Evolutionary conservation across 208 protist genomes (phyloP).

Genomic region (Leishmania mexicana): DNA sequence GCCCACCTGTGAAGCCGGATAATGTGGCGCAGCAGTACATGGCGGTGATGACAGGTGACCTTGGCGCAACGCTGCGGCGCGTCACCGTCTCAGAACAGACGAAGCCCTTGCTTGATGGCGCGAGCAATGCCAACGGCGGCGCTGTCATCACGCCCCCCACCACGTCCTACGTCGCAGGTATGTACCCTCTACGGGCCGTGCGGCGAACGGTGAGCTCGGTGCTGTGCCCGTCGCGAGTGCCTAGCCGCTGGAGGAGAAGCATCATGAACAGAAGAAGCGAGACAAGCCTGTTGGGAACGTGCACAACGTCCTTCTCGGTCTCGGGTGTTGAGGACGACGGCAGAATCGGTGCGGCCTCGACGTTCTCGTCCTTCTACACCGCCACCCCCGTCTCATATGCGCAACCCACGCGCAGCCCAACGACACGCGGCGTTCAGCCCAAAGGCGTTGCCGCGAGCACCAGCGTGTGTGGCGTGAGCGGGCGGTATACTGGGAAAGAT

Average conservation of each 20-base stretch:
- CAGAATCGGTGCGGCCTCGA: background rate
- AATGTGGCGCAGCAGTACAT: background rate
- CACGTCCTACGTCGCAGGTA: slow-evolving; percentile 24
- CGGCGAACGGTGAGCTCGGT: slow-evolving; percentile 19
- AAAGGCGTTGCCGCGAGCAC: background rate
- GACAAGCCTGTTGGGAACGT: background rate
- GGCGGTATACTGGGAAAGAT: background rate
- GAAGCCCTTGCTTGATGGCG: background rate
- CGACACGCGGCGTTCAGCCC: background rate
- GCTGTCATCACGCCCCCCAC: background rate
- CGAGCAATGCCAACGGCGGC: background rate
- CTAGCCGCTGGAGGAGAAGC: background rate
- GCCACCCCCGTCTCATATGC: background rate
- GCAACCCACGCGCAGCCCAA: background rate
- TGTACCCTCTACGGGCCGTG: slow-evolving; percentile 24
- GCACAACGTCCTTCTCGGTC: background rate
- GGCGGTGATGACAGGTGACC: slow-evolving; percentile 1
- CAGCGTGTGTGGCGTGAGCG: background rate
- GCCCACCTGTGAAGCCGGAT: background rate
- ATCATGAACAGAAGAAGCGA: background rate
- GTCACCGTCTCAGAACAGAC: background rate
- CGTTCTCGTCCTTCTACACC: background rate
- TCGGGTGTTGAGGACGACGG: background rate
- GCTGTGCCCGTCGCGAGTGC: background rate
- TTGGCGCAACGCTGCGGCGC: background rate